Base-by-base conservation (phyloP, 768 basidiomycete genomes). In the Auricularia cornea region DNA sequence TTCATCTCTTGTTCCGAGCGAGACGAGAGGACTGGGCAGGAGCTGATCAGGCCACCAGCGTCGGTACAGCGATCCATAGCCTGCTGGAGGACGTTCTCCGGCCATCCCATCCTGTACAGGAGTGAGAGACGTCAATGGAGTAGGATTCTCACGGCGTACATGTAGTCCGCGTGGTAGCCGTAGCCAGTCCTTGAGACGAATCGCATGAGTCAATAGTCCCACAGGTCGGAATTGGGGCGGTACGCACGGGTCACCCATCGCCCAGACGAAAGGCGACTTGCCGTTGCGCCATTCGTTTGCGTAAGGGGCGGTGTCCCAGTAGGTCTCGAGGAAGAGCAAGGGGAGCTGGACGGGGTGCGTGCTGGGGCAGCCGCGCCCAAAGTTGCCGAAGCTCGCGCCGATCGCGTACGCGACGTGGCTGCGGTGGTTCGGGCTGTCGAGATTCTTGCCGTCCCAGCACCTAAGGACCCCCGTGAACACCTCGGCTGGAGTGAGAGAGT, bases 401-500 rank as follows among this genome's bases (percentile, higher is more conserved):
- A 23, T 64, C 20, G 64, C 64, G 38, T 64, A 64, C 4, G 23
- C 33, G 14, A 64, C 64, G 31, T 64, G 64, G 30, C 44, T 41
- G 61, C 44, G 64, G 64, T 65, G 64, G 59, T 65, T 65, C 3
- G 64, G 29, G 8, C 63, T 64, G 33, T 65, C 64, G 33, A 65
- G 31, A 16, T 63, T 63, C 54, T 57, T 63, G 28, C 64, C 64
- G 33, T 65, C 62, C 64, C 64, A 65, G 63, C 64, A 65, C 35
- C 35, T 38, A 14, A 38, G 16, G 16, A 14, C 35, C 10, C 8
- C 10, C 35, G 23, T 29, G 48, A 3, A 54, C 11, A 30, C 72
- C 10, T 63, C 64, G 30, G 40, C 65, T 5, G 31, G 18, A 10
- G 69, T 68, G 23, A 67, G 68, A 40, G 72, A 71, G 56, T 66